Percentiles rank a stretch among this genome's conserved stretches.
Evolutionary conservation across 2,329 filamentous ascomycete species (phyloP).

Genomic region (Trichoderma atroviride): DNA sequence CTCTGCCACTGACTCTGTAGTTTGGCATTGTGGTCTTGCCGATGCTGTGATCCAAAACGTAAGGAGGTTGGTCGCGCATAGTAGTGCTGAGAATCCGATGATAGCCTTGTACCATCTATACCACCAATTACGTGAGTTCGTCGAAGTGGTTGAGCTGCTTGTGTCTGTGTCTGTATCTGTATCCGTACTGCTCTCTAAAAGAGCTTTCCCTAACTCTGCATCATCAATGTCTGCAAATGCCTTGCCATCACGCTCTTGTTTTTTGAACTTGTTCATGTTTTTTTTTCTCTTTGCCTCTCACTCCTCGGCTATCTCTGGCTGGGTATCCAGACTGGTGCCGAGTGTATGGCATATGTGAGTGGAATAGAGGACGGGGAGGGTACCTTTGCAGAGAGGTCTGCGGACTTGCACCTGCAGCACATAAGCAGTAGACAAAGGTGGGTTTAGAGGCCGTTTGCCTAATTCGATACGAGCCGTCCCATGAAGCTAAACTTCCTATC

Average conservation of each 20-base stretch:
- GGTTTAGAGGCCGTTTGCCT: background rate
- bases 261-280: background rate
- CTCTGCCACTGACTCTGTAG: background rate
- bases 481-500: background rate
- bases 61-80: constrained; percentile 3
- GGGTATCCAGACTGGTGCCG: background rate
- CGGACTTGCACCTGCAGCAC: background rate
- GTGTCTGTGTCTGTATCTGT: constrained; percentile 6
- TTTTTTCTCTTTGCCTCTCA: background rate
- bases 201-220: background rate
- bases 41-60: constrained; percentile 6
- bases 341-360: background rate
- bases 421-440: too few relatives aligned
- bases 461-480: background rate
- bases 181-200: background rate
- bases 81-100: background rate
- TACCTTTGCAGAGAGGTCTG: background rate
- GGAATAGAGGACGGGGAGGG: background rate
- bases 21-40: background rate
- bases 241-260: background rate
- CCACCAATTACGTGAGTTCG: background rate
- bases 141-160: background rate
- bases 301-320: background rate
- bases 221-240: background rate
- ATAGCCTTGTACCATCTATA: background rate